Percentiles rank a stretch among this genome's conserved stretches.
Evolutionary conservation across 768 basidiomycete genomes (phyloP).

Genomic region (Rhizopogon roseolus): DNA sequence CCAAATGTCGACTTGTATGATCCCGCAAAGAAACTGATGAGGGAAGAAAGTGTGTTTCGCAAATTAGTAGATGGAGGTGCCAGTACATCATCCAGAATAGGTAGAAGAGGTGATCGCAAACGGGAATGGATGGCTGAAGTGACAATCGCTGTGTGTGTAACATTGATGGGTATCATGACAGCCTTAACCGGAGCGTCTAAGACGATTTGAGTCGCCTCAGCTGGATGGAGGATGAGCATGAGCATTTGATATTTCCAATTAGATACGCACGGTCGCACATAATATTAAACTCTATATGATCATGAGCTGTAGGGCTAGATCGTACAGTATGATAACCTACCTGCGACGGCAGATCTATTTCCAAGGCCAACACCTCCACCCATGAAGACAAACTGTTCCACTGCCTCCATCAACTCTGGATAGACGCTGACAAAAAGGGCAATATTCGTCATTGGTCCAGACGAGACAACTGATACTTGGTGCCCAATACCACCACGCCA

Average conservation of each 20-base stretch:
- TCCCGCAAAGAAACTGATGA: slow-evolving; percentile 70
- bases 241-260: background rate
- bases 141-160: slow-evolving; percentile 83
- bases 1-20: slow-evolving; percentile 70
- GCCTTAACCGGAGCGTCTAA: slow-evolving; percentile 64
- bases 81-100: slow-evolving; percentile 10
- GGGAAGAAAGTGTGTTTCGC: slow-evolving; percentile 67
- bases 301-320: background rate
- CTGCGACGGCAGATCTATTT: slow-evolving; percentile 73
- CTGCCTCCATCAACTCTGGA: slow-evolving; percentile 44
- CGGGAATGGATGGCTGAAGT: slow-evolving; percentile 45
- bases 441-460: slow-evolving; percentile 84
- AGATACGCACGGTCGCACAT: slow-evolving; percentile 69
- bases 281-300: slow-evolving; percentile 65
- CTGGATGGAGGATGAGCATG: slow-evolving; percentile 27
- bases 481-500: slow-evolving; percentile 57
- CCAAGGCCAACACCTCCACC: slow-evolving; percentile 87
- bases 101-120: slow-evolving; percentile 44
- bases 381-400: slow-evolving; percentile 67
- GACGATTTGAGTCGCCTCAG: slow-evolving; percentile 82
- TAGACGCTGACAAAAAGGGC: slow-evolving; percentile 60
- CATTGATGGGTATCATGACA: slow-evolving; percentile 81
- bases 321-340: slow-evolving; percentile 24
- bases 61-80: slow-evolving; percentile 39
- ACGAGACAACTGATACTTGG: slow-evolving; percentile 68